These are phyloP conservation scores for Brassica hybrid DNA, from an alignment of 441 rosid species.

Conservation along the genomic window DNA sequence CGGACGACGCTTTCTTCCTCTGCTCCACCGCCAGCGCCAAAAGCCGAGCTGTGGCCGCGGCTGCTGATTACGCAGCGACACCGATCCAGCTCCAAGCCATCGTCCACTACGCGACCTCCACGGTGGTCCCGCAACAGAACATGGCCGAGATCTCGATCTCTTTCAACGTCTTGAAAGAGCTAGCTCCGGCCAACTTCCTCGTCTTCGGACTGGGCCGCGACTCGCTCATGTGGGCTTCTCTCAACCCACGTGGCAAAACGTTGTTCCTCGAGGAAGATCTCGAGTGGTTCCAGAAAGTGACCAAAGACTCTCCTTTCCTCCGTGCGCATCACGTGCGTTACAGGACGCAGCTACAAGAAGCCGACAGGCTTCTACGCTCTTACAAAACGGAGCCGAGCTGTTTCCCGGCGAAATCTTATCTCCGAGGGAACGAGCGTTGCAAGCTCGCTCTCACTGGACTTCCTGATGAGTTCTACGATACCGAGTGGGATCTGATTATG, in stretches of 20 bases:
- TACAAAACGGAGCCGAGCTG: slow-evolving; percentile 62
- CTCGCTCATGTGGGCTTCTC: slow-evolving; percentile 88
- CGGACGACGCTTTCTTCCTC: slow-evolving; percentile 52
- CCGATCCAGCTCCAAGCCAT: slow-evolving; percentile 80
- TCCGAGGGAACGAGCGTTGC: slow-evolving; percentile 60
- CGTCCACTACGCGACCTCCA: slow-evolving; percentile 87
- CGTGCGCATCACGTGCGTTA: slow-evolving; percentile 68
- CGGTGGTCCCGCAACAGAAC: slow-evolving; percentile 67
- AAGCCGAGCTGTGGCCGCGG: slow-evolving; percentile 33
- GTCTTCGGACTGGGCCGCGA: slow-evolving; percentile 91
- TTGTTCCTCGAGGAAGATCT: slow-evolving; percentile 91
- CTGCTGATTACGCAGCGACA: slow-evolving; percentile 45
- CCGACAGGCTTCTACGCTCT: slow-evolving; percentile 53
- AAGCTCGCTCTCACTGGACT: slow-evolving; percentile 59
- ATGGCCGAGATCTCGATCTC: slow-evolving; percentile 66
- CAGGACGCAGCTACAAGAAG: slow-evolving; percentile 69
- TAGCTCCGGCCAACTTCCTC: slow-evolving; percentile 82
- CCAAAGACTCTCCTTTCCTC: slow-evolving; percentile 55
- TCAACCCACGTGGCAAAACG: slow-evolving; percentile 80
- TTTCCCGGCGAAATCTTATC: slow-evolving; percentile 48
- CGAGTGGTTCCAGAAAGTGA: slow-evolving; percentile 68
- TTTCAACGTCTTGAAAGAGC: slow-evolving; percentile 56
- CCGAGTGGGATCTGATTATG: slow-evolving; percentile 62
- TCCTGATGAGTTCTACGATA: slow-evolving; percentile 56
- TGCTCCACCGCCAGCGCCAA: slow-evolving; percentile 51